phyloP scores from a whole-genome alignment of 164 flowering plant genomes.

The Vitis amurensis region DNA sequence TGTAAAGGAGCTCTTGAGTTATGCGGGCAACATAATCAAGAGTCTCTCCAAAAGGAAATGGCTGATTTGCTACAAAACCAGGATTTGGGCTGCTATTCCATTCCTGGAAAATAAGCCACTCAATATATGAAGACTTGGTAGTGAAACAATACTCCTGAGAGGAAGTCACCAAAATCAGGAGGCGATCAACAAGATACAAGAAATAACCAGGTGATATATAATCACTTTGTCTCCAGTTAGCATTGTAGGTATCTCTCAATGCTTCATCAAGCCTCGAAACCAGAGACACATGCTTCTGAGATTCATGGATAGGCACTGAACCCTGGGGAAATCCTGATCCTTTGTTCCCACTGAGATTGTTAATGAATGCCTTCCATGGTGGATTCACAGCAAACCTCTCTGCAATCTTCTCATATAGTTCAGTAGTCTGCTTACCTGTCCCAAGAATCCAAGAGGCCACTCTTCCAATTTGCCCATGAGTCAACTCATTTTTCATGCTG shows the following conservation, averaged over 20 bases:
- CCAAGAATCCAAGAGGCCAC: slow-evolving; percentile 43
- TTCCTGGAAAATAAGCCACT: slow-evolving; percentile 34
- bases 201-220: slow-evolving; percentile 64
- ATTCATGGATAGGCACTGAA: not conserved
- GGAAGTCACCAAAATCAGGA: slow-evolving; percentile 37
- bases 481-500: slow-evolving; percentile 16
- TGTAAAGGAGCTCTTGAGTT: slow-evolving; percentile 20
- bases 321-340: slow-evolving; percentile 6
- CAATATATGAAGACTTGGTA: slow-evolving; percentile 48
- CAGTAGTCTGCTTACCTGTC: slow-evolving; percentile 26
- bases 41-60: not conserved
- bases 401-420: slow-evolving; percentile 25
- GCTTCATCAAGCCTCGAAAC: slow-evolving; percentile 2
- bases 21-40: slow-evolving; percentile 18
- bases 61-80: not conserved
- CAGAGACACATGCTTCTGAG: not conserved
- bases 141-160: slow-evolving; percentile 28
- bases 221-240: slow-evolving; percentile 40
- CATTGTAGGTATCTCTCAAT: slow-evolving; percentile 27
- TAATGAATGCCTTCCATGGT: slow-evolving; percentile 42
- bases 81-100: slow-evolving; percentile 8
- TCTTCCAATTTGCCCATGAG: slow-evolving; percentile 59
- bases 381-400: slow-evolving; percentile 15
- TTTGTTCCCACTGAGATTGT: slow-evolving; percentile 11
- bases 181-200: slow-evolving; percentile 60